These are phyloP conservation scores for Pseudogymnoascus sp. DNA, from an alignment of 2,329 filamentous ascomycete genomes.

Conservation along the genomic window DNA sequence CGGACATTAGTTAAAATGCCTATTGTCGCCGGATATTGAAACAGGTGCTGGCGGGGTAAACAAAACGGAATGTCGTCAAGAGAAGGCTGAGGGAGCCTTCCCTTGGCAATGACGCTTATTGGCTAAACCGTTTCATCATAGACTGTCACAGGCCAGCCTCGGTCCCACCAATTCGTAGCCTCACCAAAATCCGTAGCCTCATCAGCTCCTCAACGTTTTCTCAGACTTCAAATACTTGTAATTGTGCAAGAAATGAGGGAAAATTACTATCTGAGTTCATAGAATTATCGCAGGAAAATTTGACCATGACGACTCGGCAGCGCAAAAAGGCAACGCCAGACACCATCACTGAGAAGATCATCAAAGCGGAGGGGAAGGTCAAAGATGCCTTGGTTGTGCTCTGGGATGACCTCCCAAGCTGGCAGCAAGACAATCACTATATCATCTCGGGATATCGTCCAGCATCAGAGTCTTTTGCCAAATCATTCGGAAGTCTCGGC, in stretches of 20 bases:
- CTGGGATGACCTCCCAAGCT: slow-evolving; percentile 46
- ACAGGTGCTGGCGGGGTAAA: slow-evolving; percentile 2
- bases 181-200: neutral
- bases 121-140: neutral
- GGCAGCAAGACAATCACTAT: slow-evolving; percentile 62
- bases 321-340: slow-evolving; percentile 24
- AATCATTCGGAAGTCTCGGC: slow-evolving; percentile 51
- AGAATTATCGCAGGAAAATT: neutral
- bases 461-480: slow-evolving; percentile 52
- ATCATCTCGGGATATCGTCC: slow-evolving; percentile 62
- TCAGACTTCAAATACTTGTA: neutral
- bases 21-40: slow-evolving; percentile 4
- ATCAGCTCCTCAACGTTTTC: neutral
- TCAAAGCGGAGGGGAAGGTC: slow-evolving; percentile 29
- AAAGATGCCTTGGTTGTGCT: slow-evolving; percentile 38
- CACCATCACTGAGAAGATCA: slow-evolving; percentile 21
- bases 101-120: neutral
- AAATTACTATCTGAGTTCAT: neutral
- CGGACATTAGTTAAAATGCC: slow-evolving; percentile 10
- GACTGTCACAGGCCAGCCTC: slow-evolving; percentile 1
- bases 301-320: slow-evolving; percentile 25
- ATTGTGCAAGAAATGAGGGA: neutral
- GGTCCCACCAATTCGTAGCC: slow-evolving; percentile 8
- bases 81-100: slow-evolving; percentile 4
- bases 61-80: slow-evolving; percentile 6